phyloP scores from a whole-genome alignment of 176 grass and related monocot species.

The Oryza rufipogon region DNA sequence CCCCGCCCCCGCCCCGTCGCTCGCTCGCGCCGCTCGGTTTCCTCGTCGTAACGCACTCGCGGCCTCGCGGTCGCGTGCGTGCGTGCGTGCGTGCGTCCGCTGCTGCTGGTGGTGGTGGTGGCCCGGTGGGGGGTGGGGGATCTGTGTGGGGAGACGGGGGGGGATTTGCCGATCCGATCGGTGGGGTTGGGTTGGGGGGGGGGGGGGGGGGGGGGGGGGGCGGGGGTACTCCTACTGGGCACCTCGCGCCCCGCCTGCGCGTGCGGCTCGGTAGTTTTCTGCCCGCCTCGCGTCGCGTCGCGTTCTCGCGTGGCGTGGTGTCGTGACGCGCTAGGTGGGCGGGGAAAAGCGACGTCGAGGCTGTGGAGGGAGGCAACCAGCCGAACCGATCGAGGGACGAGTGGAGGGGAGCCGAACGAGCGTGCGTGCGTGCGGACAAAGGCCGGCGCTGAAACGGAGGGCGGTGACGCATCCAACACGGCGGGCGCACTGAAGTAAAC shows the following conservation, averaged over 20 bases:
- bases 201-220: too few relatives aligned
- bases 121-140: conserved; percentile 43
- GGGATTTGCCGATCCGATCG: conserved; percentile 50
- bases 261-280: not conserved
- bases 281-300: not conserved
- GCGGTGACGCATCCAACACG: not conserved
- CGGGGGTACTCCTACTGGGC: not conserved
- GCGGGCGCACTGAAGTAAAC: not conserved
- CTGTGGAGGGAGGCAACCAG: not conserved
- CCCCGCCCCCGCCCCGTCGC: not conserved
- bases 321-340: not conserved
- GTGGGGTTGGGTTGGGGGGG: conserved; percentile 29
- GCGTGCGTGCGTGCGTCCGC: not conserved
- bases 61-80: too few relatives aligned
- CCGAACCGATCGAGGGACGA: not conserved
- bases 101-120: not conserved
- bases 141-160: conserved; percentile 19
- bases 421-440: not conserved
- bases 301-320: not conserved
- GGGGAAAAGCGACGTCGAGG: not conserved
- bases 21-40: too few relatives aligned
- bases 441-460: not conserved
- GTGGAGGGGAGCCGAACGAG: not conserved
- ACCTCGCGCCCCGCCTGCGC: not conserved
- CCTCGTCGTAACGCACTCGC: not conserved